These are phyloP conservation scores for Ophiocordyceps camponoti-floridani DNA, from an alignment of 2,329 filamentous ascomycete genomes.

Conservation along the genomic window DNA sequence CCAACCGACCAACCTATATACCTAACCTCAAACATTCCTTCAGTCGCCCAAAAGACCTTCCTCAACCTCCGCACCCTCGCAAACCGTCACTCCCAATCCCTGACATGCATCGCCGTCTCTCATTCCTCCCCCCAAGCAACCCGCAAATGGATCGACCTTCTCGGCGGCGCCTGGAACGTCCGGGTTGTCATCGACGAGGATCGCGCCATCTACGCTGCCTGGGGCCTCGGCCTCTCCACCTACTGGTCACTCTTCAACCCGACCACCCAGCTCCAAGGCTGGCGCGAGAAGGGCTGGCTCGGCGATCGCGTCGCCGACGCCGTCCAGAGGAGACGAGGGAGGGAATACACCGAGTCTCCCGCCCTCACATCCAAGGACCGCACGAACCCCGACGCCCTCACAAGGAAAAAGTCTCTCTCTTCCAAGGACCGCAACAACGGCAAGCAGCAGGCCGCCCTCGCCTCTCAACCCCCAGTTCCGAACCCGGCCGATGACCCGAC, in stretches of 20 bases:
- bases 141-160: constrained; percentile 34
- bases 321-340: constrained; percentile 19
- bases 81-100: constrained; percentile 26
- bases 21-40: neutral
- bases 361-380: neutral
- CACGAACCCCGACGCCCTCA: neutral
- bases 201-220: constrained; percentile 37
- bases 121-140: constrained; percentile 39
- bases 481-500: constrained; percentile 17
- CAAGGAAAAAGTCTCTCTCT: neutral
- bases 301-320: constrained; percentile 30
- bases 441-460: neutral
- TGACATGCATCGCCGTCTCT: constrained; percentile 39
- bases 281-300: constrained; percentile 36
- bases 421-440: neutral
- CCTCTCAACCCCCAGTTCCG: neutral
- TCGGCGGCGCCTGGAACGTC: constrained; percentile 39
- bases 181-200: constrained; percentile 35
- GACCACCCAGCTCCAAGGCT: constrained; percentile 30
- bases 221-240: constrained; percentile 34
- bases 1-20: neutral
- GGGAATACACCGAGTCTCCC: constrained; percentile 5
- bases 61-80: constrained; percentile 35
- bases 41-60: constrained; percentile 39
- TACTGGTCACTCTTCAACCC: constrained; percentile 36